These are phyloP conservation scores for Daldinia caldariorum DNA, from an alignment of 495 filamentous ascomycete genomes.

Conservation along the genomic window DNA sequence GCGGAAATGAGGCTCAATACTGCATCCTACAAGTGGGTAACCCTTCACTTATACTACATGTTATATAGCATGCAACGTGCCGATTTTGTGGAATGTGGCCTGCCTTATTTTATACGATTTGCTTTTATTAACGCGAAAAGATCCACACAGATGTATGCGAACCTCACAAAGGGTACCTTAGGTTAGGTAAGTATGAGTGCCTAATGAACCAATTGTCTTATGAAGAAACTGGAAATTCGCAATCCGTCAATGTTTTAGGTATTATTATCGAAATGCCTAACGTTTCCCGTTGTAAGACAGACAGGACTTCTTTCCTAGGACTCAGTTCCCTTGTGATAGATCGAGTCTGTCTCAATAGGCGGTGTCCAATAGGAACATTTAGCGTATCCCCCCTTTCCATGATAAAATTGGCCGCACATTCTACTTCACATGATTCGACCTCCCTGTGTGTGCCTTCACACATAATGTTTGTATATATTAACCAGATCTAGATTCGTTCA, in stretches of 20 bases:
- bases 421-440: conserved; percentile 38
- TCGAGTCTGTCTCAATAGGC: conserved; percentile 34
- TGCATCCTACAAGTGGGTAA: conserved; percentile 14
- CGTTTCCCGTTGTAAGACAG: background rate
- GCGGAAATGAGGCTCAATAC: conserved; percentile 43
- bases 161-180: background rate
- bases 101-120: conserved; percentile 3
- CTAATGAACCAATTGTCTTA: conserved; percentile 13
- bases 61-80: conserved; percentile 4
- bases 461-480: conserved; percentile 7
- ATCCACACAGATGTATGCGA: conserved; percentile 6
- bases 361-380: conserved; percentile 37
- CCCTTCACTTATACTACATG: conserved; percentile 1
- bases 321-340: conserved; percentile 27
- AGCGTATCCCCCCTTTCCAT: conserved; percentile 23
- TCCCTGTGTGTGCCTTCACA: conserved; percentile 31
- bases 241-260: conserved; percentile 14
- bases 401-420: conserved; percentile 38
- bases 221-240: conserved; percentile 11
- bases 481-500: conserved; percentile 15
- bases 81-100: conserved; percentile 27
- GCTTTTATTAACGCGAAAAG: background rate
- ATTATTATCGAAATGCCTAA: conserved; percentile 14
- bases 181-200: too few relatives aligned
- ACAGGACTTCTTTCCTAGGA: conserved; percentile 7